Percentiles rank a stretch among this genome's conserved stretches.
phyloP scores from a whole-genome alignment of 148 eudicot species.

The Cornus kousa region DNA sequence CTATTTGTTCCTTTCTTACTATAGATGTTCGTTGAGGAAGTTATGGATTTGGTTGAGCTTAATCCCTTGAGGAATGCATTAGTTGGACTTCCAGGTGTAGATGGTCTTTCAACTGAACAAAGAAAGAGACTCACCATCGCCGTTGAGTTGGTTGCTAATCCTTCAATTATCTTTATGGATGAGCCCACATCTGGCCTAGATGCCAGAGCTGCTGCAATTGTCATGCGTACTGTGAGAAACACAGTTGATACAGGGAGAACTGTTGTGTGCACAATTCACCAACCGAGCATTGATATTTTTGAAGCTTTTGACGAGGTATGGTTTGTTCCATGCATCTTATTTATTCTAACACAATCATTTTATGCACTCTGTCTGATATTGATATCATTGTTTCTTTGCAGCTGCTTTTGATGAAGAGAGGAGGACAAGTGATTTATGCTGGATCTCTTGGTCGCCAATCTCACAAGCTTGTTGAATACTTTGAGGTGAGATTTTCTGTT shows the following conservation, averaged over 20 bases:
- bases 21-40: conserved; percentile 37
- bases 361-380: not conserved
- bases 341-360: not conserved
- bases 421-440: conserved; percentile 38
- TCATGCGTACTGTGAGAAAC: conserved; percentile 29
- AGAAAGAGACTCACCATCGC: conserved; percentile 37
- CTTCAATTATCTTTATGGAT: conserved; percentile 32
- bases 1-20: not conserved
- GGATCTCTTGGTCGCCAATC: conserved; percentile 34
- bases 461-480: conserved; percentile 26
- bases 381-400: not conserved
- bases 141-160: conserved; percentile 35
- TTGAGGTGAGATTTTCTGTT: conserved; percentile 18
- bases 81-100: conserved; percentile 36
- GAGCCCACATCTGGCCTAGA: conserved; percentile 32
- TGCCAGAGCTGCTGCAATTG: conserved; percentile 34
- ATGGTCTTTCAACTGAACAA: conserved; percentile 39
- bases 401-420: conserved; percentile 38
- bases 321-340: not conserved
- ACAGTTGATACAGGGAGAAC: conserved; percentile 31
- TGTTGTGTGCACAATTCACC: conserved; percentile 34
- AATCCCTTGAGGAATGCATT: conserved; percentile 25
- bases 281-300: conserved; percentile 39
- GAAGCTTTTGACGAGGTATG: conserved; percentile 44
- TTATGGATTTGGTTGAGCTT: conserved; percentile 37